Conservation (phyloP, 352 stramenopile species). For the Globisporangium cederbergense region DNA sequence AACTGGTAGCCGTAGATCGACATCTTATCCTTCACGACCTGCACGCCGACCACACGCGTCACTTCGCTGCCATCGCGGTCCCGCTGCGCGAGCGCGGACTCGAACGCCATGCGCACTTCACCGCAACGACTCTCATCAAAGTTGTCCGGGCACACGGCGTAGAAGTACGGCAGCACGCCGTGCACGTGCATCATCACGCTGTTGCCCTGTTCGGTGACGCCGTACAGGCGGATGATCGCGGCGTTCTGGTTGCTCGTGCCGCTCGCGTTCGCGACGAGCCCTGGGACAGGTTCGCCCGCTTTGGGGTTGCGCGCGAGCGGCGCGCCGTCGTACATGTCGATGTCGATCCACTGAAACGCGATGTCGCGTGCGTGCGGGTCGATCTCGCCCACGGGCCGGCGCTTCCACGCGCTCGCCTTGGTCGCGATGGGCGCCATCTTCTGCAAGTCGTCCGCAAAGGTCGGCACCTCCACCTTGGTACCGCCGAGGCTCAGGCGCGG, state of each 20-base stretch:
- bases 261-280: constrained; percentile 86
- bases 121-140: constrained; percentile 65
- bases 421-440: constrained; percentile 60
- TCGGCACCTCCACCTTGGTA: constrained; percentile 24
- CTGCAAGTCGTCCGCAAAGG: constrained; percentile 56
- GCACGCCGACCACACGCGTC: constrained; percentile 59
- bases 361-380: constrained; percentile 37
- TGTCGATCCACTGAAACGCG: constrained; percentile 97
- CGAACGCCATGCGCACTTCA: constrained; percentile 65
- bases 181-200: constrained; percentile 97
- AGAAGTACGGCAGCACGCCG: constrained; percentile 98
- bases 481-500: constrained; percentile 26
- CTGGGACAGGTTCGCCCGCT: constrained; percentile 48
- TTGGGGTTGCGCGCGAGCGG: constrained; percentile 89
- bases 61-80: constrained; percentile 47
- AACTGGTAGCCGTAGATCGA: constrained; percentile 89
- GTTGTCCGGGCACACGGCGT: constrained; percentile 80
- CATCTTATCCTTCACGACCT: constrained; percentile 76
- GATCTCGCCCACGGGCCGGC: constrained; percentile 34
- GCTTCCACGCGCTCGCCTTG: constrained; percentile 61
- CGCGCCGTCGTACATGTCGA: constrained; percentile 95
- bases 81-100: constrained; percentile 46
- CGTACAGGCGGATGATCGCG: constrained; percentile 95
- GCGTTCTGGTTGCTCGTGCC: constrained; percentile 86
- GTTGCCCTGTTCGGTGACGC: constrained; percentile 93